These are phyloP conservation scores for Medicago ruthenica DNA, from an alignment of 306 rosid genomes.

Conservation along the genomic window DNA sequence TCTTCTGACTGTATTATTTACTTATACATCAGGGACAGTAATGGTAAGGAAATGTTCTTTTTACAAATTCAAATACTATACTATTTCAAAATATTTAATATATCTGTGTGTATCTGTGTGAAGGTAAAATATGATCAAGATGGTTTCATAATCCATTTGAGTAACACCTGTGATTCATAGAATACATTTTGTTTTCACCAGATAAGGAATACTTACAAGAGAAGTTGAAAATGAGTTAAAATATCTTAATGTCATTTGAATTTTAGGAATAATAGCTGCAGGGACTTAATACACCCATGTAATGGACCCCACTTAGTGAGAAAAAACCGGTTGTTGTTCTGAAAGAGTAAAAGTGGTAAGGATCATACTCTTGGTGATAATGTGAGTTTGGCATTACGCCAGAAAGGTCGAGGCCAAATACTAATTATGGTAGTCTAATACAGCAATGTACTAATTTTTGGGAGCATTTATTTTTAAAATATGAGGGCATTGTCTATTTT, in stretches of 20 bases:
- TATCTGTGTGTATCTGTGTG: neutral
- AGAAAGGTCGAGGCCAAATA: conserved; percentile 2
- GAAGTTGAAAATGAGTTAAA: conserved; percentile 1
- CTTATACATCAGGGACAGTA: conserved; percentile 17
- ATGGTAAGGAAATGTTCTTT: conserved; percentile 30
- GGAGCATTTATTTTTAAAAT: neutral
- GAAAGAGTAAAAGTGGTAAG: neutral
- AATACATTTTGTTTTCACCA: neutral
- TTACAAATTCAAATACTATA: neutral
- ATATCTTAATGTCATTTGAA: neutral
- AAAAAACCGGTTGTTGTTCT: neutral
- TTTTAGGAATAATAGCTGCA: conserved; percentile 4
- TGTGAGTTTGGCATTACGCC: neutral
- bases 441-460: neutral
- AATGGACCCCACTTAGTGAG: neutral
- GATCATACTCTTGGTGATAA: conserved; percentile 26
- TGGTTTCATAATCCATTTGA: conserved; percentile 7
- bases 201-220: conserved; percentile 1
- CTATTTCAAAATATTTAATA: conserved; percentile 30
- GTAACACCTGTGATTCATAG: conserved; percentile 10
- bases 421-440: neutral
- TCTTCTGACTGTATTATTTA: conserved; percentile 11
- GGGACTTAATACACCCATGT: conserved; percentile 10
- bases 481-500: conserved; percentile 20
- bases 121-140: neutral